Percentiles rank a stretch among this genome's conserved stretches.
Evolutionary conservation across 2,329 filamentous ascomycete genomes (phyloP).

Genomic region (Nothopassalora personata): DNA sequence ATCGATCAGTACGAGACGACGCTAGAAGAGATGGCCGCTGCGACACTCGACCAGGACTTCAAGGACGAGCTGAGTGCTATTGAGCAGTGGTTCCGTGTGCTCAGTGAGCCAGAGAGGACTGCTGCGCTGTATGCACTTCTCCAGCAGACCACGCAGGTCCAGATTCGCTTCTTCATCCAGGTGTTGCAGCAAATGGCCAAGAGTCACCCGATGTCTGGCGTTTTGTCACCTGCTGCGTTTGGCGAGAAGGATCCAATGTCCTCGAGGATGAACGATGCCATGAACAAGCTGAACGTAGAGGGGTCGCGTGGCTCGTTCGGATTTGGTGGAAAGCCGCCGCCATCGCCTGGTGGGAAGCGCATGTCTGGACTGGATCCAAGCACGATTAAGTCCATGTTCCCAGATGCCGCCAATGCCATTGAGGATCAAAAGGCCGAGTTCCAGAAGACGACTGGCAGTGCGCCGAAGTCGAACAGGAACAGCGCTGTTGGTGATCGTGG

Average conservation of each 20-base stretch:
- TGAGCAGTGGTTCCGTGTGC: slow-evolving; percentile 97
- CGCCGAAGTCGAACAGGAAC: slow-evolving; percentile 86
- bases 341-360: slow-evolving; percentile 74
- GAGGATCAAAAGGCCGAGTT: slow-evolving; percentile 97
- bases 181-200: slow-evolving; percentile 99
- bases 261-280: slow-evolving; percentile 88
- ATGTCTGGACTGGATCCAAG: slow-evolving; percentile 91
- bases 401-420: slow-evolving; percentile 95
- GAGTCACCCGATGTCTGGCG: slow-evolving; percentile 92
- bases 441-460: slow-evolving; percentile 83
- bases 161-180: slow-evolving; percentile 98
- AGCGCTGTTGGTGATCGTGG: slow-evolving; percentile 73
- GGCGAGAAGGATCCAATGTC: slow-evolving; percentile 97
- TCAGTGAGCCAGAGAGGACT: slow-evolving; percentile 94
- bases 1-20: slow-evolving; percentile 99
- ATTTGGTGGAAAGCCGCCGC: slow-evolving; percentile 59
- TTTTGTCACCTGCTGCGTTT: slow-evolving; percentile 90
- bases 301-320: slow-evolving; percentile 80
- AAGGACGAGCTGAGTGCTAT: slow-evolving; percentile 98
- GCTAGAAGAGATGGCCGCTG: slow-evolving; percentile 96
- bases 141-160: slow-evolving; percentile 97
- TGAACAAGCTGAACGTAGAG: slow-evolving; percentile 89
- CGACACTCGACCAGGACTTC: slow-evolving; percentile 98
- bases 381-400: slow-evolving; percentile 98
- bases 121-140: slow-evolving; percentile 91